A percentile compares a stretch with the other conserved stretches of the same genome.
Conservation (phyloP, 805 yeast species). For the Sungouiella thailandica region DNA sequence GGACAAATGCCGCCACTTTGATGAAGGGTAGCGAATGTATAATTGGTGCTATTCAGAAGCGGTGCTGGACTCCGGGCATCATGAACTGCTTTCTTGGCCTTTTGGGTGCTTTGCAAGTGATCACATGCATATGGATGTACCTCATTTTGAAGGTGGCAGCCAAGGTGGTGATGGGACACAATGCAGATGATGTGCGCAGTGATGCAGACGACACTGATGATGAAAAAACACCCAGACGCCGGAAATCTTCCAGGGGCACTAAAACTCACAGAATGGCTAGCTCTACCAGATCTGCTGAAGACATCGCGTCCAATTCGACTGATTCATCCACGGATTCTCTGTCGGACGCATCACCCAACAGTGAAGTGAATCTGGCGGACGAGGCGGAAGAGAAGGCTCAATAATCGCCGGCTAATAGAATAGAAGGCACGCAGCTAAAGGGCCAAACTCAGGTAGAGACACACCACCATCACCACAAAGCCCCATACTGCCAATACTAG, state of each 20-base stretch:
- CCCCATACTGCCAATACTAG: slow-evolving; percentile 50
- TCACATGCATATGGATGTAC: slow-evolving; percentile 69
- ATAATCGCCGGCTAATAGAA: neutral
- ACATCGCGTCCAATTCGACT: neutral
- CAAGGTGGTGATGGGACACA: slow-evolving; percentile 63
- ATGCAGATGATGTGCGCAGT: slow-evolving; percentile 85
- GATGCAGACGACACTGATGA: slow-evolving; percentile 61
- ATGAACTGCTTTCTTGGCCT: slow-evolving; percentile 48
- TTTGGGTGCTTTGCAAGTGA: slow-evolving; percentile 59
- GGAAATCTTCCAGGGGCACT: neutral
- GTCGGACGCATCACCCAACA: too few relatives aligned
- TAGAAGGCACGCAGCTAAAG: slow-evolving; percentile 1
- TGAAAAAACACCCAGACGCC: too few relatives aligned
- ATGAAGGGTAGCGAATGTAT: slow-evolving; percentile 45
- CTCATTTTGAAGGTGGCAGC: slow-evolving; percentile 66
- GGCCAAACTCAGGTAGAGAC: slow-evolving; percentile 23
- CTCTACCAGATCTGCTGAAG: too few relatives aligned
- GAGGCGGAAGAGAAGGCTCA: neutral
- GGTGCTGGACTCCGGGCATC: slow-evolving; percentile 48
- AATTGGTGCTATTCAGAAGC: slow-evolving; percentile 25
- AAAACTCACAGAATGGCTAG: too few relatives aligned
- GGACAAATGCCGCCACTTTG: slow-evolving; percentile 33
- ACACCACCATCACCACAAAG: slow-evolving; percentile 47
- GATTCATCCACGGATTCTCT: slow-evolving; percentile 1
- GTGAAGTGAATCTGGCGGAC: neutral